Evolutionary conservation across 2,329 filamentous ascomycete species (phyloP), one percentile per base, ranked within the genome.

Genomic region (Hysterium pulicare): DNA sequence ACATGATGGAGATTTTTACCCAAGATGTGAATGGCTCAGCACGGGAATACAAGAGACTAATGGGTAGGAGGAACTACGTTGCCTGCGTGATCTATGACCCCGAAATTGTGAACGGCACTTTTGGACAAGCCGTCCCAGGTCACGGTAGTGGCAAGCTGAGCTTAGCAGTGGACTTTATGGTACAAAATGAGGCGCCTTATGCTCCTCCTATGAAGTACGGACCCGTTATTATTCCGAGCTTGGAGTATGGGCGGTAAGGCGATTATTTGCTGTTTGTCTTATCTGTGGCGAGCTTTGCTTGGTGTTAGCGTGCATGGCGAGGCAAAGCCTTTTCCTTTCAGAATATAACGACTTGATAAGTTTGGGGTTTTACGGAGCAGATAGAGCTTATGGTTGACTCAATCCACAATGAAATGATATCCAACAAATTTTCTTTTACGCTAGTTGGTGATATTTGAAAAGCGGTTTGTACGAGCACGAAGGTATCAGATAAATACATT

Each of bases 1-100:
- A 98, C 70, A 98, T 98, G 93, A 95, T 98, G 87, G 93, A 98
- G 73, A 94, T 98, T 53, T 98, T 98, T 78, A 89, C 93, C 58
- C 87, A 85, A 6, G 93, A 98, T 57, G 89, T 93, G 13, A 88
- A 84, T 41, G 91, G 93, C n/a, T 75, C 81, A 26, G 75, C 83
- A 1, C 78, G 90, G 35, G 91, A 96, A 66, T 76, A 90, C 61
- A 90, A 90, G 71, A 87, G 91, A 60, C 78, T 98, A 39, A 98
- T 98, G 90, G 89, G 86, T 1, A 77, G 91, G 32, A 77, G 93
- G 45, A 97, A 96, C 62, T 98, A 97, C 61, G 83, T 91, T 10
- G 89, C 91, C 1, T 85, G 94, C 51, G 85, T 97, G n/a, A 88
- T 88, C 1, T 97, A 91, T 64, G 93, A 98, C 63, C 89, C 91